Evolutionary conservation across 2,329 filamentous ascomycete genomes (phyloP).

Genomic region (Arthrobotrys conoides): DNA sequence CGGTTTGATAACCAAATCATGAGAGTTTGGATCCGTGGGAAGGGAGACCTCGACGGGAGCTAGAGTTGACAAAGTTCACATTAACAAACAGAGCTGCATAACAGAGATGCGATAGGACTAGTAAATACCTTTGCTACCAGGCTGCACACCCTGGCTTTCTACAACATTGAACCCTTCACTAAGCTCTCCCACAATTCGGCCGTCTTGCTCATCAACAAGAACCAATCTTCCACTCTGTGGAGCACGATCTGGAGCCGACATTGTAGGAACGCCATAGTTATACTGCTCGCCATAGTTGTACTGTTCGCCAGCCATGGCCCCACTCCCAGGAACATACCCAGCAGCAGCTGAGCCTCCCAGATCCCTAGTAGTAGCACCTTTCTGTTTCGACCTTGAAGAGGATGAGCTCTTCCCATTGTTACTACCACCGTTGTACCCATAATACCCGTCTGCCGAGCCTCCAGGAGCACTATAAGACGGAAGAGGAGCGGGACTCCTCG

Average conservation of each 20-base stretch:
- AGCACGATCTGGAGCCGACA: conserved; percentile 37
- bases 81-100: conserved; percentile 3
- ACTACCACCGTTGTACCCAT: conserved; percentile 8
- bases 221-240: conserved; percentile 82
- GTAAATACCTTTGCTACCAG: conserved; percentile 89
- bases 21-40: conserved; percentile 75
- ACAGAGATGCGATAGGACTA: conserved; percentile 19
- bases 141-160: conserved; percentile 80
- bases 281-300: conserved; percentile 48
- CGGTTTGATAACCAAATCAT: conserved; percentile 77
- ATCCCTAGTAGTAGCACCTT: conserved; percentile 45
- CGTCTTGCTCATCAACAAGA: conserved; percentile 94
- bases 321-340: conserved; percentile 54
- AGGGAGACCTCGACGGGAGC: conserved; percentile 86
- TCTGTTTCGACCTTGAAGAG: conserved; percentile 36
- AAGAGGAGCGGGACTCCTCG: conserved; percentile 21
- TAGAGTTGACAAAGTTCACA: conserved; percentile 64
- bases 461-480: conserved; percentile 36
- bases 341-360: conserved; percentile 34
- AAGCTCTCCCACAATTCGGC: conserved; percentile 92
- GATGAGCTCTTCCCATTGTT: conserved; percentile 30
- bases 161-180: conserved; percentile 84
- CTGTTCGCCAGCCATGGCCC: conserved; percentile 48
- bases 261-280: conserved; percentile 32
- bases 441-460: conserved; percentile 37